Base-by-base conservation (phyloP, 345 rosid genomes). In the Populus tremula region DNA sequence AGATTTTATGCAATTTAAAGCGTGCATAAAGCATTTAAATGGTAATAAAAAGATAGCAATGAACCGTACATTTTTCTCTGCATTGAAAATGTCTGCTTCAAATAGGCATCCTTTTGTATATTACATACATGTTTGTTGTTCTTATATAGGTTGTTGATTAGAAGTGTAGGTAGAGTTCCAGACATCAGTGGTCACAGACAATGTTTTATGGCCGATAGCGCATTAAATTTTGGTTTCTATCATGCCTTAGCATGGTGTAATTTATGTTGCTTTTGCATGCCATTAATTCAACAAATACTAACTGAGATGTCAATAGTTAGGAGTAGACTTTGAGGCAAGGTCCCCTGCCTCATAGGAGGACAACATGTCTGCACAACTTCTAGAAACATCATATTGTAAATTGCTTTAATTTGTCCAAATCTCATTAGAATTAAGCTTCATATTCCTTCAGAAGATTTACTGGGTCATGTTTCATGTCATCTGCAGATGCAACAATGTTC, bases 401-500 rank as follows among this genome's bases (percentile, higher is more conserved):
- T 53, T 53, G 59, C n/a, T 18, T 53, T 53, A 53, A 17, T 50
- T 50, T 18, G 59, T 50, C 59, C 8, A 2, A 20, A 50, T 20
- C 6, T 18, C 20, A 17, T 53, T 53, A 18, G 59, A 53, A 18
- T 53, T 18, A 53, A 53, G 59, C 59, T 53, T 53, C 59, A 53
- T 50, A 50, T 53, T 53, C 20, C 54, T 61, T 38, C 20, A n/a
- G 36, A 59, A 72, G 67, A 56, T 18, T 67, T 5, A 72, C 47
- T 8, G 35, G 12, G 7, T 27, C 33, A 54, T 27, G 4, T 43
- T 43, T 23, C 38, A 31, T 68, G 21, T 35, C 10, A 14, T 72
- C 62, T 68, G 73, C 91, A 93, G 99, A 85, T 95, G 99, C 88
- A 93, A 93, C 89, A 95, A 93, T 25, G 98, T 93, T 41, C 91